Percentiles rank a stretch among this genome's conserved stretches.
These are phyloP conservation scores for Eurotiales sp. DNA, from an alignment of 2,329 filamentous ascomycete species.

Conservation along the genomic window DNA sequence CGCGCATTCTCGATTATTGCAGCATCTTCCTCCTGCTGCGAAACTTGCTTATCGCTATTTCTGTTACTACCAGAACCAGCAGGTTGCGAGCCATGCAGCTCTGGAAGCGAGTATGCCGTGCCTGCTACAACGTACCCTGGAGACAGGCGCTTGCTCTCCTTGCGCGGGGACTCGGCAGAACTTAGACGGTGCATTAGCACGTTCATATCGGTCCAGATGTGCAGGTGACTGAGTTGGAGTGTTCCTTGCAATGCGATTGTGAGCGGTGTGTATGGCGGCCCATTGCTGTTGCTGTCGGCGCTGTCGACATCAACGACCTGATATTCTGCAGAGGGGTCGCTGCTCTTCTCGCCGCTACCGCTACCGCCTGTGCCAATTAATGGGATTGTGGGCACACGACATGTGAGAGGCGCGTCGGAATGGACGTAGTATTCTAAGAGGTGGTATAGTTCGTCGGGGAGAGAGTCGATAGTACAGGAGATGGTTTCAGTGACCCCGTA, in stretches of 20 bases:
- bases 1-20: slow-evolving; percentile 39
- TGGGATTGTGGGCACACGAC: slow-evolving; percentile 80
- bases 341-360: slow-evolving; percentile 20
- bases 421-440: slow-evolving; percentile 86
- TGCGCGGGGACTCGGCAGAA: slow-evolving; percentile 25
- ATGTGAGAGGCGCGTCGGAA: slow-evolving; percentile 88
- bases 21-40: slow-evolving; percentile 42
- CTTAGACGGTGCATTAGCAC: slow-evolving; percentile 67
- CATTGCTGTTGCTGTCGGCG: slow-evolving; percentile 44
- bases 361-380: slow-evolving; percentile 29
- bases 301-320: slow-evolving; percentile 46
- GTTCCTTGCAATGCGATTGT: slow-evolving; percentile 88
- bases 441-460: slow-evolving; percentile 54
- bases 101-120: slow-evolving; percentile 79
- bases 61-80: too few species aligned
- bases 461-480: slow-evolving; percentile 49
- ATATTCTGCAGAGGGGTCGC: not conserved
- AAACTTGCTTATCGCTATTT: slow-evolving; percentile 14
- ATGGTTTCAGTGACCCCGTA: slow-evolving; percentile 71
- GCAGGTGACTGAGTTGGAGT: slow-evolving; percentile 81
- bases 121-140: slow-evolving; percentile 80
- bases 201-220: slow-evolving; percentile 86
- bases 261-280: slow-evolving; percentile 61
- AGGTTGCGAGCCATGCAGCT: slow-evolving; percentile 54
- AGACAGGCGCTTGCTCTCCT: slow-evolving; percentile 26